These are phyloP conservation scores for Fraxinus sp. DNA, from an alignment of 305 asterid genomes.

Conservation along the genomic window DNA sequence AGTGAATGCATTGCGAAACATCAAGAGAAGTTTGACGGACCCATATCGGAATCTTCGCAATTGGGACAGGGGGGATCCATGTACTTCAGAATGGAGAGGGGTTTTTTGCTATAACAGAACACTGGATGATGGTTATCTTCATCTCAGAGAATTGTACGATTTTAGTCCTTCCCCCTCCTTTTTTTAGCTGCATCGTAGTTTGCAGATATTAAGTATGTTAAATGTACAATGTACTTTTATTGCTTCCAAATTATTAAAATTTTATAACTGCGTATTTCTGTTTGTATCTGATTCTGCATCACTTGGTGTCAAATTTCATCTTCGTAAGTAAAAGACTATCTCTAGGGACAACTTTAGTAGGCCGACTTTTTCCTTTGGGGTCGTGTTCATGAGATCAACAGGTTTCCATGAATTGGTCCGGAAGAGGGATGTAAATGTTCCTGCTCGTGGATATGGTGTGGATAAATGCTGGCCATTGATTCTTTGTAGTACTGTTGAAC, in stretches of 20 bases:
- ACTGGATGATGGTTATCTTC: constrained; percentile 60
- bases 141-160: constrained; percentile 75
- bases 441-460: not conserved
- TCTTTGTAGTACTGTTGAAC: not conserved
- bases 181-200: not conserved
- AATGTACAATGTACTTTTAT: not conserved
- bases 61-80: constrained; percentile 89
- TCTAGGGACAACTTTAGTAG: not conserved
- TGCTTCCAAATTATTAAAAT: not conserved
- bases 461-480: not conserved
- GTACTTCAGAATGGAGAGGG: constrained; percentile 79
- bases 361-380: not conserved
- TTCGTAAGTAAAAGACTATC: not conserved
- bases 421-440: not conserved
- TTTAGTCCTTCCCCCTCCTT: constrained; percentile 1
- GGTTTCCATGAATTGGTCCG: not conserved
- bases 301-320: not conserved
- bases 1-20: constrained; percentile 69
- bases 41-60: constrained; percentile 51
- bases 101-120: constrained; percentile 61
- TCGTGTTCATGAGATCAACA: not conserved
- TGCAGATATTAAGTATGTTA: not conserved
- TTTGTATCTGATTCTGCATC: not conserved
- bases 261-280: not conserved
- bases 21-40: constrained; percentile 59